Base-by-base conservation (phyloP, 192 early-diverging fungal genomes). In the Dissophora ornata region DNA sequence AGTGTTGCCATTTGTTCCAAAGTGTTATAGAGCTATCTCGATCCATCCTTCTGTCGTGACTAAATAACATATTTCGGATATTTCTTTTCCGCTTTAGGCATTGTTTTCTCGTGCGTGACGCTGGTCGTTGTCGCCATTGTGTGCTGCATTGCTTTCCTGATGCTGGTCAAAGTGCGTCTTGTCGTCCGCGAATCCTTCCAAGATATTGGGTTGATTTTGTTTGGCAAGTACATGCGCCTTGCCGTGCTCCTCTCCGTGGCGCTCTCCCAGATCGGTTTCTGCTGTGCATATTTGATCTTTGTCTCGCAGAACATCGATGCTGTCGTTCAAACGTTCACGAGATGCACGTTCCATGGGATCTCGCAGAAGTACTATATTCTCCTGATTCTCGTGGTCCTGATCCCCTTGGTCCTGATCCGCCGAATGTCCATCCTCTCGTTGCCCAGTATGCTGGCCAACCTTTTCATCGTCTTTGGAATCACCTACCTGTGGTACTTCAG, bases 201-300 rank as follows among this genome's bases (percentile, higher is more conserved):
- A 61, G 89, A 92, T 58, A 86, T 92, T 67, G 90, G 86, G 18
- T 69, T 85, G 4, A 79, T 82, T 49, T 80, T 92, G 26, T 92
- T 85, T 65, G 90, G 90, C 32, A 62, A 77, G 48, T 79, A 79
- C 42, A 85, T 88, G 71, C 89, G 90, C 55, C 65, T 83, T 51
- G 79, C 85, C 48, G 90, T 93, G 12, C 67, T 86, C 12, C 4
- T 77, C 1, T 65, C 69, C 16, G 84, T 88, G 19, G 52, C 71
- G 28, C 25, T 88, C 22, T 83, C 85, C 10, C 86, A 95, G 81
- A 83, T 94, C 46, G 95, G 95, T 6, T 97, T 97, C 79, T 91
- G 91, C 62, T 97, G 94, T 64, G 95, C 93, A 3, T 95, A 95
- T 58, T 88, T 91, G 70, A 93, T 95, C 42, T 97, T 97, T 79